Evolutionary conservation across 139 green algal species (phyloP), one percentile per base, ranked within the genome.

Genomic region (Chlorokybus atmophyticus): DNA sequence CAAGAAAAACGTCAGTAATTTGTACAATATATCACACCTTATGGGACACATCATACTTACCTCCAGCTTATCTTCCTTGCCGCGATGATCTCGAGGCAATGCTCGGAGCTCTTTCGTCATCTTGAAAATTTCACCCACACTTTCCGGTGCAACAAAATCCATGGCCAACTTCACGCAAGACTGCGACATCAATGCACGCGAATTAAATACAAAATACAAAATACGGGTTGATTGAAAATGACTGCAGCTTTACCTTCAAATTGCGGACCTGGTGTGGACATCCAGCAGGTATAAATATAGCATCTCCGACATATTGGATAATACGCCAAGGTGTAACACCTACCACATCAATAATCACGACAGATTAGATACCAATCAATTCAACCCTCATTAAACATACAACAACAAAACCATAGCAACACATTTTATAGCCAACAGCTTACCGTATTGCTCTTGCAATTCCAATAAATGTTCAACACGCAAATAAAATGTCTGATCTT

Each of bases 81-180:
- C 50, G 4, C 42, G 31, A 54, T 79, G 70, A 14, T 40, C 55
- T 5, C 21, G 17, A 17, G 67, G 67, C 40, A 76, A 50, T 30
- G 48, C 3, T 7, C 68, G 67, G 28, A 69, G 70, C 41, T 79
- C 60, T 7, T 79, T 4, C 10, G 55, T 67, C 19, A 78, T 31
- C 3, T 32, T 32, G 19, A 76, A 29, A 25, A 55, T 64, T 56
- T 67, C 24, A 7, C n/a, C 38, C 39, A 68, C 59, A 31, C 57
- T 77, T 62, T 94, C 81, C 4, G 86, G 82, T 4, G 67, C 79
- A 40, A 94, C 81, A 68, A 94, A 94, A 75, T 93, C 85, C 3
- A 93, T 8, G 24, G 74, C 57, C 40, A 85, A 69, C 68, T 91
- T 93, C 51, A 86, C 77, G 68, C 71, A 85, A 28, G 57, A 70